These are phyloP conservation scores for Ustilago nuda DNA, from an alignment of 1,284 basidiomycete genomes.

Conservation along the genomic window DNA sequence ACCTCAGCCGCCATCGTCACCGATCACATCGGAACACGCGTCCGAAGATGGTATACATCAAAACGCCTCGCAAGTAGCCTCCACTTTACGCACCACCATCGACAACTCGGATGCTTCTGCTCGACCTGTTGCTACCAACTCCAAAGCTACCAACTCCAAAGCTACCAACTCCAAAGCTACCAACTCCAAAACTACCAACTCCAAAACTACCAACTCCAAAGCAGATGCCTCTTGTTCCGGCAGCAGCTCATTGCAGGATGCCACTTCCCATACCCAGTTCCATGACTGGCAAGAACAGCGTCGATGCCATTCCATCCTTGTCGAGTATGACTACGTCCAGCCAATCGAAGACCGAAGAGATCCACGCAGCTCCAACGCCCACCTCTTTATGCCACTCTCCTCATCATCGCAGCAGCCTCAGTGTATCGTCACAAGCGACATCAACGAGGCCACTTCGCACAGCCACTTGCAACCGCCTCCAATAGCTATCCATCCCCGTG, in stretches of 20 bases:
- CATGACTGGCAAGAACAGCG: conserved; percentile 45
- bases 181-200: too few species aligned
- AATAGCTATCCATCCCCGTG: conserved; percentile 12
- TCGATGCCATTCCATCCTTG: conserved; percentile 36
- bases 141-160: too few species aligned
- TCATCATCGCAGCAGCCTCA: conserved; percentile 22
- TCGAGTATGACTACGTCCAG: conserved; percentile 34
- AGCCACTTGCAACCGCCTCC: conserved; percentile 10
- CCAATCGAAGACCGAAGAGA: conserved; percentile 44
- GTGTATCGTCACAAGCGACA: conserved; percentile 4
- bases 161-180: too few species aligned
- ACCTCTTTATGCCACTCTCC: conserved; percentile 35
- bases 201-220: background rate
- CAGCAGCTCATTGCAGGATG: conserved; percentile 13
- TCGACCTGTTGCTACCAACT: conserved; percentile 5
- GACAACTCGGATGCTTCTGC: conserved; percentile 19
- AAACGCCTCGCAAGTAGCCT: conserved; percentile 25
- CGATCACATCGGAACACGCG: conserved; percentile 35
- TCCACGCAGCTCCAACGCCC: conserved; percentile 37
- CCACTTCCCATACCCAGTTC: conserved; percentile 17
- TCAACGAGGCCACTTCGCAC: conserved; percentile 5
- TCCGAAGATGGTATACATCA: conserved; percentile 19
- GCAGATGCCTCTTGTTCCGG: conserved; percentile 2
- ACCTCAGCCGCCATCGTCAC: conserved; percentile 35
- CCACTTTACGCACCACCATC: conserved; percentile 35